Evolutionary conservation across 768 basidiomycete species (phyloP), one percentile per base, ranked within the genome.

Genomic region (Boletus subparvulus): DNA sequence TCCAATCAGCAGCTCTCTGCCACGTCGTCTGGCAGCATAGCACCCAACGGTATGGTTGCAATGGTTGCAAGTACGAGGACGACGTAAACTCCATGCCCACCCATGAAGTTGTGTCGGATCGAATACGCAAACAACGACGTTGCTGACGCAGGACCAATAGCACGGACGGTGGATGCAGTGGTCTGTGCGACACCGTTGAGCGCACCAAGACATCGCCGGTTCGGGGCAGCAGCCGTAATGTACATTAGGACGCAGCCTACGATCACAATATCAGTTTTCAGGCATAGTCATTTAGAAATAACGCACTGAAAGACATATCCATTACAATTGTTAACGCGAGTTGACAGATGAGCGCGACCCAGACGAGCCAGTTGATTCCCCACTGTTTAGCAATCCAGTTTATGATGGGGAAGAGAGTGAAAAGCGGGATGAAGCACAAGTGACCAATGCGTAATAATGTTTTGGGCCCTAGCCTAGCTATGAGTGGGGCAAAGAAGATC

Each of bases 201-300:
- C 7, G 86, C 78, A 39, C 88, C 88, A n/a, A 90, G 77, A 4
- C 82, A 82, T 32, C 83, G 80, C 51, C 77, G 77, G 60, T 87
- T 87, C 8, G 89, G 88, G 0, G 88, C 75, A 28, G 87, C 76
- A 26, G 82, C 80, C 12, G 82, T 78, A 56, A 90, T 85, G 62
- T 83, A 87, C 59, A 90, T 87, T 64, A 89, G 82, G 41, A 88
- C 75, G 44, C 86, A 83, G 12, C 86, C 88, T 88, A 35, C 4
- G 37, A 55, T 11, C 17, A 9, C 19, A 21, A 16, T 11, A 52
- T 52, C 52, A 56, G 44, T 14, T 33, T 32, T 10, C 19, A 68
- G 60, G 12, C 9, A 52, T 8, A 30, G 17, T 36, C 19, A 26
- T 37, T 6, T 14, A 21, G 46, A 42, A 11, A n/a, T 42, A 53